Conservation (phyloP, 2,329 filamentous ascomycete genomes). For the Coleophoma crateriformis region DNA sequence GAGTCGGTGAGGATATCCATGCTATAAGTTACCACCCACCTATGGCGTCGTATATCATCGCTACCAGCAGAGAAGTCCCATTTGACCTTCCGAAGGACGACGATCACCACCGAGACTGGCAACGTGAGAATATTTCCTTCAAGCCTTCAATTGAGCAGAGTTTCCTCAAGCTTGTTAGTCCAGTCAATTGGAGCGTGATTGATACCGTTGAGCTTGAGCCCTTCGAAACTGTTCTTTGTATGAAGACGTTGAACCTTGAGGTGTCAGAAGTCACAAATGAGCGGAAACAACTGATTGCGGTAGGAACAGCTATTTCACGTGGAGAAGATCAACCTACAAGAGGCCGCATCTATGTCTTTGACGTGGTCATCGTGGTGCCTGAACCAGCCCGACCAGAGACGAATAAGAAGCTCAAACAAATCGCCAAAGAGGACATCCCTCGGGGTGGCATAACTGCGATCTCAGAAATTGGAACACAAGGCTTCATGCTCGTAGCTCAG, state of each 20-base stretch:
- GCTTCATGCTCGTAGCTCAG: slow-evolving; percentile 83
- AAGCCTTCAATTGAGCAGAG: slow-evolving; percentile 68
- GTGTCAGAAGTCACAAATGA: slow-evolving; percentile 88
- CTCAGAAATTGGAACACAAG: slow-evolving; percentile 79
- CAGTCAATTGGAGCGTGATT: slow-evolving; percentile 71
- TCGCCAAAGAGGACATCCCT: slow-evolving; percentile 85
- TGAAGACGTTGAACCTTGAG: slow-evolving; percentile 81
- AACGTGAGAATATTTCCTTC: slow-evolving; percentile 57
- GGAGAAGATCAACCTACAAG: slow-evolving; percentile 87
- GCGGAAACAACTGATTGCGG: slow-evolving; percentile 72
- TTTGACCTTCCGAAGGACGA: slow-evolving; percentile 87
- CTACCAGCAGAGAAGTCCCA: slow-evolving; percentile 59
- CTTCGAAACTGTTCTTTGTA: slow-evolving; percentile 72
- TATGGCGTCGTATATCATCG: slow-evolving; percentile 70
- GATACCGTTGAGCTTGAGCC: slow-evolving; percentile 69
- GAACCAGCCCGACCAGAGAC: slow-evolving; percentile 82
- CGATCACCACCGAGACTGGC: slow-evolving; percentile 73
- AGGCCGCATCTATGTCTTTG: slow-evolving; percentile 84
- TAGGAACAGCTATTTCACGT: slow-evolving; percentile 80
- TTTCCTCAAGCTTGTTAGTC: slow-evolving; percentile 72
- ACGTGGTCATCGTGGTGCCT: slow-evolving; percentile 86
- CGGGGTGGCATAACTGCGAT: slow-evolving; percentile 87
- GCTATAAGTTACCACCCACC: slow-evolving; percentile 72
- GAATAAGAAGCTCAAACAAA: slow-evolving; percentile 75
- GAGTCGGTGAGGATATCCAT: slow-evolving; percentile 64